Conservation (phyloP, 164 flowering plant genomes). For the Euptelea pleiosperma region DNA sequence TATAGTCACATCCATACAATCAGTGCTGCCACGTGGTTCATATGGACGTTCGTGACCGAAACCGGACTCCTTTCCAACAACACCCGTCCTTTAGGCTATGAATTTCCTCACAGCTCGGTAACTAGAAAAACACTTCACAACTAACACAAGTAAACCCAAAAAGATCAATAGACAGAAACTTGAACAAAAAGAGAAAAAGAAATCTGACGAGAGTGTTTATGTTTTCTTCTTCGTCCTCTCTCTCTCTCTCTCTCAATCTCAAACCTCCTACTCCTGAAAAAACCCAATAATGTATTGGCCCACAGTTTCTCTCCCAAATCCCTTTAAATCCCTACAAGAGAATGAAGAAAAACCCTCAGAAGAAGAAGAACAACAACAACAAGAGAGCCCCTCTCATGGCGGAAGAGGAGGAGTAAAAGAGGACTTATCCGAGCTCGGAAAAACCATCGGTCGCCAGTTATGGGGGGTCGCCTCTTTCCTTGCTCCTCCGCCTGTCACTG, state of each 20-base stretch:
- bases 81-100: too few species aligned
- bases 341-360: conserved; percentile 8
- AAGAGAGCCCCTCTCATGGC: conserved; percentile 5
- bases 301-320: conserved; percentile 28
- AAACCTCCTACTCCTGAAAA: not conserved
- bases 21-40: too few species aligned
- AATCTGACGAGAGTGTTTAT: not conserved
- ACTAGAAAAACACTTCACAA: too few species aligned
- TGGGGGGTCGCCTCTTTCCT: conserved; percentile 63
- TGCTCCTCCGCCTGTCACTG: conserved; percentile 44
- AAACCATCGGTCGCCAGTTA: conserved; percentile 47
- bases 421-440: conserved; percentile 42
- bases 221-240: not conserved
- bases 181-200: too few species aligned
- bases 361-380: not conserved
- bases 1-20: too few species aligned
- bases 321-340: conserved; percentile 36
- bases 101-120: too few species aligned
- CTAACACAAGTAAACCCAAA: too few species aligned
- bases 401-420: conserved; percentile 40
- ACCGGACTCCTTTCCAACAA: too few species aligned
- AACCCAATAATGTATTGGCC: conserved; percentile 43
- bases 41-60: too few species aligned
- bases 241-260: conserved; percentile 1
- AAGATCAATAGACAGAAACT: too few species aligned